These are phyloP conservation scores for Lathyrus sativus DNA, from an alignment of 306 rosid species.

Conservation along the genomic window DNA sequence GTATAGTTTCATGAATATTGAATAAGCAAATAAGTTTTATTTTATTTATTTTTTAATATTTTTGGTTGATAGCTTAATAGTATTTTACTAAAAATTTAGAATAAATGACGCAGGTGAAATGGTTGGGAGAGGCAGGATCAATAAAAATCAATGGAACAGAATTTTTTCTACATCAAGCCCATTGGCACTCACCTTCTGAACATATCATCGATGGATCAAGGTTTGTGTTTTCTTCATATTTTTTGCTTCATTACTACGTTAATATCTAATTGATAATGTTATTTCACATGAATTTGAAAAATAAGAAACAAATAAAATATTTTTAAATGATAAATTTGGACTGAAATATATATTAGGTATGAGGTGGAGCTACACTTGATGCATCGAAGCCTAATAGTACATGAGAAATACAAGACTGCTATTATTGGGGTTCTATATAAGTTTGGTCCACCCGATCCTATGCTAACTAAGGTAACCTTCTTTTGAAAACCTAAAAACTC, in stretches of 20 bases:
- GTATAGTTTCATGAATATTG: too few relatives aligned
- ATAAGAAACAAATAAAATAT: too few relatives aligned
- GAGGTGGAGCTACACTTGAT: slow-evolving; percentile 79
- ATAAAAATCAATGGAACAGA: slow-evolving; percentile 54
- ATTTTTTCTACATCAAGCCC: slow-evolving; percentile 58
- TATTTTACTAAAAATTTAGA: too few relatives aligned
- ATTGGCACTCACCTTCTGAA: slow-evolving; percentile 87
- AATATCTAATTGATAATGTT: too few relatives aligned
- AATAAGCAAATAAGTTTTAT: too few relatives aligned
- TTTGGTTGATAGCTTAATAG: too few relatives aligned
- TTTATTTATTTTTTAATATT: too few relatives aligned
- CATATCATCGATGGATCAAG: slow-evolving; percentile 68
- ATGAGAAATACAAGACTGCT: slow-evolving; percentile 37
- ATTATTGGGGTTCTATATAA: slow-evolving; percentile 58
- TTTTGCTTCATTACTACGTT: too few relatives aligned
- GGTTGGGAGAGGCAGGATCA: slow-evolving; percentile 62
- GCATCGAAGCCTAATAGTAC: slow-evolving; percentile 44
- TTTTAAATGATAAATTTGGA: too few relatives aligned
- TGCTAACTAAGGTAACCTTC: slow-evolving; percentile 54
- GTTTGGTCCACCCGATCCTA: slow-evolving; percentile 55
- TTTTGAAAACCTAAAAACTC: neutral
- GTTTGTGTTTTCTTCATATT: slow-evolving; percentile 37
- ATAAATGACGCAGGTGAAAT: slow-evolving; percentile 47
- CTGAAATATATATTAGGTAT: slow-evolving; percentile 43
- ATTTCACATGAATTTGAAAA: too few relatives aligned